Percentiles rank a stretch among this genome's conserved stretches.
These are phyloP conservation scores for Cystobasidium tubakii DNA, from an alignment of 768 basidiomycete species.

Conservation along the genomic window DNA sequence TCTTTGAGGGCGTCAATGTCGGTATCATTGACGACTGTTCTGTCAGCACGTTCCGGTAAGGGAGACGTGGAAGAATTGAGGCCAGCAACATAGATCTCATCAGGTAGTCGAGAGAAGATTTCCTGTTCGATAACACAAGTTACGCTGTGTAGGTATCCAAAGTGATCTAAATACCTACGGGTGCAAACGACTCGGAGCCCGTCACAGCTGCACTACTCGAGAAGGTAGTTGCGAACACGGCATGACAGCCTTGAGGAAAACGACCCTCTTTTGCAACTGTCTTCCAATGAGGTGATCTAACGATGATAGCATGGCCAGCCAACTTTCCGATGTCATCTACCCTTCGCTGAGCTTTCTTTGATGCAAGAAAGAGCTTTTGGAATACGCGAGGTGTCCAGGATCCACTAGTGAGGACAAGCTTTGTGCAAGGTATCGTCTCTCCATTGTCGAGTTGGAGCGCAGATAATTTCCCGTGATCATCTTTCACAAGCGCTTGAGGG, in stretches of 20 bases:
- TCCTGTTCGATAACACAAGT: background rate
- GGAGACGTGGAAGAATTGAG: background rate
- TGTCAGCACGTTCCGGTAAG: background rate
- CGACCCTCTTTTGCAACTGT: background rate
- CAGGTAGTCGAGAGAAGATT: conserved; percentile 22
- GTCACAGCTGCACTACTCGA: background rate
- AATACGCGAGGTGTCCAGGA: conserved; percentile 1
- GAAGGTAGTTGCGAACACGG: conserved; percentile 26
- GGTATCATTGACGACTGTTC: background rate
- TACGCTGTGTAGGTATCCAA: background rate
- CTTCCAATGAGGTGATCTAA: conserved; percentile 19
- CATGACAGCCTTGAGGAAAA: conserved; percentile 15
- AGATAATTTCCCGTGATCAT: background rate
- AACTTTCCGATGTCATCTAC: conserved; percentile 4
- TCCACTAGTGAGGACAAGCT: conserved; percentile 14
- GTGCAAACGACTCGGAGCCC: conserved; percentile 10
- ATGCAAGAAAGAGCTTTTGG: background rate
- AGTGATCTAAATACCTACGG: background rate
- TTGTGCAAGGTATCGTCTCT: conserved; percentile 5
- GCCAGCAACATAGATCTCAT: conserved; percentile 26
- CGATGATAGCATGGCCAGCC: conserved; percentile 25
- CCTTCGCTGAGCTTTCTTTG: background rate
- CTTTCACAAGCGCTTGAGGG: background rate
- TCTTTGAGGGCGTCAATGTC: conserved; percentile 16
- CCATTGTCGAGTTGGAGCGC: conserved; percentile 4